A percentile compares a stretch with the other conserved stretches of the same genome.
Evolutionary conservation across 129 eudicot species (phyloP).

Genomic region (Flaveria ramosissima): DNA sequence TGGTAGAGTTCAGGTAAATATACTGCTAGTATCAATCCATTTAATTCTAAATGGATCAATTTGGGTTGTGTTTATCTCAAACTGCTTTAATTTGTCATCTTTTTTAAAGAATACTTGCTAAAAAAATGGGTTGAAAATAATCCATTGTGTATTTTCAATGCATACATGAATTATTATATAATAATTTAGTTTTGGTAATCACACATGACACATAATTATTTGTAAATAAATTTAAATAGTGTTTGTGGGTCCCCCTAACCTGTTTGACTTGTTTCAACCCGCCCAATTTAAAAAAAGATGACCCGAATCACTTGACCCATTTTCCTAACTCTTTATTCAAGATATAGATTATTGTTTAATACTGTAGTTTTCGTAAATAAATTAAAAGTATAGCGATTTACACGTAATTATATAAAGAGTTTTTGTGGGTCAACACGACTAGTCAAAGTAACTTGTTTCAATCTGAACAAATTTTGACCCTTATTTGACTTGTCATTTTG

Average conservation of each 20-base stretch:
- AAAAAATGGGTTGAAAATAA: background rate
- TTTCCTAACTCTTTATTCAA: background rate
- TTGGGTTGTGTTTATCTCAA: background rate
- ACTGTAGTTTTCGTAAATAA: background rate
- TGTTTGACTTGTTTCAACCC: background rate
- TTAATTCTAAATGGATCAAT: background rate
- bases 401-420: background rate
- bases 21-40: background rate
- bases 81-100: background rate
- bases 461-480: background rate
- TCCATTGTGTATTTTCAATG: background rate
- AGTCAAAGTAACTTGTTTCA: background rate
- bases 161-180: background rate
- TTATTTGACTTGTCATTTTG: background rate
- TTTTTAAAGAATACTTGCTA: background rate
- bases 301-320: background rate
- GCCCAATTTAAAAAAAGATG: background rate
- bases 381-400: background rate
- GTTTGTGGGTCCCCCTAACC: background rate
- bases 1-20: slow-evolving; percentile 68
- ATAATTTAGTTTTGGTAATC: background rate
- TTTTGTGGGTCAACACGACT: background rate
- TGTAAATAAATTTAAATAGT: background rate
- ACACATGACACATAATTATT: background rate
- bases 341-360: background rate